Percentiles rank a stretch among this genome's conserved stretches.
phyloP scores from a whole-genome alignment of 2,329 filamentous ascomycete genomes.

The Orbilia ellipsospora region DNA sequence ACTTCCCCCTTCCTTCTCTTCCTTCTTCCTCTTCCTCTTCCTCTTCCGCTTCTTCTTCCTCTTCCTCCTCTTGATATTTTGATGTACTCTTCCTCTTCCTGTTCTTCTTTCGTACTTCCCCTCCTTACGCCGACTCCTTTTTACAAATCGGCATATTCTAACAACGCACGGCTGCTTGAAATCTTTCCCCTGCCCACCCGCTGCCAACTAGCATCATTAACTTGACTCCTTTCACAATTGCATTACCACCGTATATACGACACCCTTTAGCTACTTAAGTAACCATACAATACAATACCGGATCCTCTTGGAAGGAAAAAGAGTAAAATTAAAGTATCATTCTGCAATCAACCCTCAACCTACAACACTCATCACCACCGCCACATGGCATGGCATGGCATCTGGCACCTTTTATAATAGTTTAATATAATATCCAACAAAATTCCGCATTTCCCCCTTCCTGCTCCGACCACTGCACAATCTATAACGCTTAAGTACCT shows the following conservation, averaged over 20 bases:
- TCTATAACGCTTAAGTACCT: neutral
- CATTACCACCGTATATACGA: too few species aligned
- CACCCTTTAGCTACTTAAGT: too few species aligned
- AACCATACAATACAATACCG: too few species aligned
- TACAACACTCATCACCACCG: neutral
- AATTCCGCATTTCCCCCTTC: neutral
- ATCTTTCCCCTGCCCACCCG: too few species aligned
- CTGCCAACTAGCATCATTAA: too few species aligned
- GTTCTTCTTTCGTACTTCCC: neutral
- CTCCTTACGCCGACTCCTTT: neutral
- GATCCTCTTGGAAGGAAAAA: too few species aligned
- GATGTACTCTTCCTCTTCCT: conserved; percentile 24
- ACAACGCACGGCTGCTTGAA: too few species aligned
- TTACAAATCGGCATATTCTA: too few species aligned
- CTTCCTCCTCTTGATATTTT: conserved; percentile 20
- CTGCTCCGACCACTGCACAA: neutral
- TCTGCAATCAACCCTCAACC: conserved; percentile 10
- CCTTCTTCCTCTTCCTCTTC: conserved; percentile 9
- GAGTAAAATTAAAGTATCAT: too few species aligned
- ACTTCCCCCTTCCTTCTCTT: conserved; percentile 17
- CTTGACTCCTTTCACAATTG: too few species aligned
- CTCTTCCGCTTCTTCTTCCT: conserved; percentile 9
- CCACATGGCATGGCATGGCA: too few species aligned
- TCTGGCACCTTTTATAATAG: too few species aligned
- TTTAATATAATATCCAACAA: neutral